Base-by-base conservation (phyloP, 805 yeast species). In the Suhomyces sp. region DNA sequence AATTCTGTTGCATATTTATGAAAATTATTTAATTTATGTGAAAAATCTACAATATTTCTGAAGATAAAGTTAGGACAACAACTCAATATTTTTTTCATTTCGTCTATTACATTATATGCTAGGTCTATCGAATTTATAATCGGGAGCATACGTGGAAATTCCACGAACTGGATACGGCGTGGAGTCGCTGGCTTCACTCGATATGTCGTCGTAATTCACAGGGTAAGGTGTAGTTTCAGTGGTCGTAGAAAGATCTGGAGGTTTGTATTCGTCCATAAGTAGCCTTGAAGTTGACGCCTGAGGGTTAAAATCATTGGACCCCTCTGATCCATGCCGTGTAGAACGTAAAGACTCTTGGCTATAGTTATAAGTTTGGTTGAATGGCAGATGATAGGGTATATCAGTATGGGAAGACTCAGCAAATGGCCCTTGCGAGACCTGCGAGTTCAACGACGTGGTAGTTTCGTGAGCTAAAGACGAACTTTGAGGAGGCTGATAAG, bases 81-180 rank as follows among this genome's bases (percentile, higher is more conserved):
- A 19, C 19, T 19, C 19, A 19, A 19, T 19, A 19, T 19, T 19
- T 19, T 19, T 19, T 19, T 27, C 12, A 27, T 27, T 9, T 27
- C 29, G 12, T 38, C 42, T 38, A 38, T 38, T 38, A 36, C 24
- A 36, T 17, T 17, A 38, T n/a, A 8, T 38, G 9, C 42, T 38
- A 4, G 42, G 22, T 17, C 42, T 38, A 17, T 31, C 19, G 27
- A 29, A 48, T 23, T 47, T 26, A 27, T 31, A 48, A 26, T 55
- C 53, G 13, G 46, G 49, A 22, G 49, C 55, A 38, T 53, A 68
- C 50, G 66, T 55, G 6, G 73, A 68, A 5, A 69, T 57, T 6
- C 72, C 72, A 47, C 74, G 54, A 4, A 69, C 56, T 1, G 74
- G 74, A 49, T 70, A 70, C 2, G 74, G 74, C 2, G 65, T 52